Base-by-base conservation (phyloP, 345 rosid species). In the Acer campestre region DNA sequence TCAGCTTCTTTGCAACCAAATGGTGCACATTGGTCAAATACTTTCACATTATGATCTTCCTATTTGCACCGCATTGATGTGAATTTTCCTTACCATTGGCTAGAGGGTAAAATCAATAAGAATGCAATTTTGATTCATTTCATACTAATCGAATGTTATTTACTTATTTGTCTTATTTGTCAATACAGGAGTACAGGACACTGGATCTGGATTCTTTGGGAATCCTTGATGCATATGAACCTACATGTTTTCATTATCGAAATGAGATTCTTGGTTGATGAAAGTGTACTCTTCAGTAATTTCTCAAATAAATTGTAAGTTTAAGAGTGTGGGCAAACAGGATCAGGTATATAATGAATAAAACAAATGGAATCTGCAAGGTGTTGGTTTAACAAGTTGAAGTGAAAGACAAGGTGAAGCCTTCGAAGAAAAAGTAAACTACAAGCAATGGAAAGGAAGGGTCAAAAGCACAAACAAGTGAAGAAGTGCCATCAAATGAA, bases 401-500 rank as follows among this genome's bases (percentile, higher is more conserved):
- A 78, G 86, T 89, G 40, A 95, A 90, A 86, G 92, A 87, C 77
- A 91, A 90, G 86, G 74, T 73, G 40, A 89, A 86, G 84, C 76
- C 94, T 38, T 78, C 94, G 6, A 90, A 88, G 79, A 91, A 88
- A 86, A 95, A 86, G 83, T 98, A 93, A 78, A 27, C 85, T 9
- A 71, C 83, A n/a, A 85, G 88, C 42, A 88, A 81, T 83, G 90
- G 80, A 48, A 93, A 86, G 78, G 98, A 95, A 29, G 90, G 77
- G 56, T 61, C 87, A 40, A 91, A 87, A 86, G 77, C 88, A 51
- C 85, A 82, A 73, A 81, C 87, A 63, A 71, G 84, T 82, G 99
- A 95, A 85, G 99, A 95, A 85, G 90, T 85, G 61, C 95, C 94
- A 74, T 96, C 99, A 23, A 91, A 87, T 88, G 97, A 82, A 35